Conservation (phyloP, 169 alveolate genomes). For the Cryptosporidium viatorum region DNA sequence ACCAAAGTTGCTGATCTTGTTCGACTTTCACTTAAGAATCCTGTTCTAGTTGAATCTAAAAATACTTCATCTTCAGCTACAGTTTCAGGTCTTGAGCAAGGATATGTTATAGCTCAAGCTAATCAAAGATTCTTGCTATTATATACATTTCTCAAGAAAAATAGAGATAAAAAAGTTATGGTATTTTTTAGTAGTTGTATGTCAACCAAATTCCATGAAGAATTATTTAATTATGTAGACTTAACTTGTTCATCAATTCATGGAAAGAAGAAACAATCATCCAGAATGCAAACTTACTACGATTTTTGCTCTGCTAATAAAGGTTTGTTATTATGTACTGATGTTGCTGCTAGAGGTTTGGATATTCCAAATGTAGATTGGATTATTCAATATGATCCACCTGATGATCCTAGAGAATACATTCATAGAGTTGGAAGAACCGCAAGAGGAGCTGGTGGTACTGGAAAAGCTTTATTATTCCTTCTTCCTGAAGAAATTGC, state of each 20-base stretch:
- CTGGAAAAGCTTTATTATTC: constrained; percentile 96
- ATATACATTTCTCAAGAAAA: constrained; percentile 96
- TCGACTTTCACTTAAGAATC: constrained; percentile 94
- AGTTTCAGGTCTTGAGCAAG: constrained; percentile 96
- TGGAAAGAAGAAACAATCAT: constrained; percentile 97
- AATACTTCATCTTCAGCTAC: constrained; percentile 89
- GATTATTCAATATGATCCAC: constrained; percentile 99
- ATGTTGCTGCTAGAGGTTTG: constrained; percentile 99
- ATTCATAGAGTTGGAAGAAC: constrained; percentile 99
- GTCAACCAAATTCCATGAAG: constrained; percentile 98
- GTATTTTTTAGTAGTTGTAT: constrained; percentile 98
- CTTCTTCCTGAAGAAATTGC: constrained; percentile 97
- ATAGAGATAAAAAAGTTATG: constrained; percentile 94
- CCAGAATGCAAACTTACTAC: constrained; percentile 93
- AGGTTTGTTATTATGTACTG: constrained; percentile 98
- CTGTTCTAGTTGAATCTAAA: constrained; percentile 92
- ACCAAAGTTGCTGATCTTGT: constrained; percentile 95
- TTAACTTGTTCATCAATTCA: constrained; percentile 95
- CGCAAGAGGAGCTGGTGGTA: constrained; percentile 96
- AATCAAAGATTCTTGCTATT: constrained; percentile 95
- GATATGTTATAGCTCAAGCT: constrained; percentile 96
- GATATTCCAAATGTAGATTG: constrained; percentile 99
- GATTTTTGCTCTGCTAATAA: constrained; percentile 94
- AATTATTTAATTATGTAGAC: constrained; percentile 97
- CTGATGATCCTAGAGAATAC: constrained; percentile 99